Evolutionary conservation across 257 asterid genomes (phyloP), one percentile per base, ranked within the genome.

Genomic region (Echium plantagineum): DNA sequence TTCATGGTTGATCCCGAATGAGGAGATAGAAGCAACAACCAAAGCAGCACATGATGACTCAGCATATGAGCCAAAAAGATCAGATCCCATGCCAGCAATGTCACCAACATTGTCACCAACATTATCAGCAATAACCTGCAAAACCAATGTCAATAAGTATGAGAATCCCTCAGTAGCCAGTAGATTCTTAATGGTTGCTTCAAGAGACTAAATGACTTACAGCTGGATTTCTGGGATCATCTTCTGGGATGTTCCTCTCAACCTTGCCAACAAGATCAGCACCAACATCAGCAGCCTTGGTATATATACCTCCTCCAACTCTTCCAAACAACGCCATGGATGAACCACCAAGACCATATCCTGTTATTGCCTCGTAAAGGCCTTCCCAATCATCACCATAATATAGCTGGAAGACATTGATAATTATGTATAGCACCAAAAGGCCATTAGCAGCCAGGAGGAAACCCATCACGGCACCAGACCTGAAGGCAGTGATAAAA

Each of bases 101-200:
- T 90, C 97, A 61, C 97, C 97, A 20, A 90, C 97, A 68, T 89
- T 89, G 65, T 89, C 97, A 57, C 97, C 97, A 61, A 89, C 95
- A 47, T 90, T 87, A 69, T 90, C 96, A 58, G 97, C 97, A 69
- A 90, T 87, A 77, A 90, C 96, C 95, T 86, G 84, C 69, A 71
- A 52, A 68, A 63, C 68, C 48, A 38, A 15, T 38, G 62, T 60
- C 42, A 5, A 2, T 21, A 59, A n/a, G 28, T 9, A 52, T n/a
- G 2, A 17, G 5, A 52, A 35, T 69, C 5, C 57, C 28, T 6
- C 62, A 7, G 17, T 18, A 12, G 9, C 10, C 15, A 0, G n/a
- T n/a, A n/a, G n/a, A n/a, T n/a, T n/a, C 19, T n/a, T 24, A 28
- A 61, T 2, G 6, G 9, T n/a, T n/a, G n/a, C 24, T n/a, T 9